Percentiles rank a stretch among this genome's conserved stretches.
These are phyloP conservation scores for Veloboletus limbatus DNA, from an alignment of 1,284 basidiomycete species.

Conservation along the genomic window DNA sequence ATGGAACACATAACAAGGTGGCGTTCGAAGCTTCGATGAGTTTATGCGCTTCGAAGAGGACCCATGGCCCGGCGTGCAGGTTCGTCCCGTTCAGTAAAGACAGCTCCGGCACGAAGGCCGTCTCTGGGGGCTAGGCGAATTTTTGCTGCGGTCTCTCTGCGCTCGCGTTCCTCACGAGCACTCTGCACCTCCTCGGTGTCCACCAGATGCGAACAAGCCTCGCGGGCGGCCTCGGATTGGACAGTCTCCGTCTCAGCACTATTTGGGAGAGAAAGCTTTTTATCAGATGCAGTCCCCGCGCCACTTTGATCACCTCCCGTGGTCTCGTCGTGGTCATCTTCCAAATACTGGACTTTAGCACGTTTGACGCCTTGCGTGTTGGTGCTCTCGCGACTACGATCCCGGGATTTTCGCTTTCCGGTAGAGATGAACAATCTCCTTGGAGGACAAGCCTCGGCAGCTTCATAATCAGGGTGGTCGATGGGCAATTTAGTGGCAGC, in stretches of 20 bases:
- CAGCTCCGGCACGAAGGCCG: constrained; percentile 32
- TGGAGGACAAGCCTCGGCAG: constrained; percentile 30
- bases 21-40: background rate
- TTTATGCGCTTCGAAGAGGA: constrained; percentile 24
- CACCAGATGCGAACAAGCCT: background rate
- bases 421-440: constrained; percentile 23
- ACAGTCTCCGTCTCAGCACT: constrained; percentile 4
- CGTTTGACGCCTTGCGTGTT: constrained; percentile 13
- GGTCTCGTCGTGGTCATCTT: constrained; percentile 8
- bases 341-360: constrained; percentile 1
- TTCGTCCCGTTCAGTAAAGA: constrained; percentile 29
- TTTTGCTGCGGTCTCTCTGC: constrained; percentile 22
- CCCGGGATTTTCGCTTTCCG: constrained; percentile 25
- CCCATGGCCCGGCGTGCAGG: constrained; percentile 31
- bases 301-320: constrained; percentile 17
- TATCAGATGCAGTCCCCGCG: background rate
- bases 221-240: constrained; percentile 6
- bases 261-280: background rate
- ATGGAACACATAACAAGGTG: background rate
- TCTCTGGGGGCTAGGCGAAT: constrained; percentile 23
- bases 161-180: constrained; percentile 28
- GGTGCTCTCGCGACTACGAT: constrained; percentile 20
- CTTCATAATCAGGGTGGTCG: constrained; percentile 33
- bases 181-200: constrained; percentile 9
- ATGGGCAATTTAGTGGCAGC: constrained; percentile 32